Evolutionary conservation across 2,329 filamentous ascomycete species (phyloP), one percentile per base, ranked within the genome.

Genomic region (Trichoderma koningii): DNA sequence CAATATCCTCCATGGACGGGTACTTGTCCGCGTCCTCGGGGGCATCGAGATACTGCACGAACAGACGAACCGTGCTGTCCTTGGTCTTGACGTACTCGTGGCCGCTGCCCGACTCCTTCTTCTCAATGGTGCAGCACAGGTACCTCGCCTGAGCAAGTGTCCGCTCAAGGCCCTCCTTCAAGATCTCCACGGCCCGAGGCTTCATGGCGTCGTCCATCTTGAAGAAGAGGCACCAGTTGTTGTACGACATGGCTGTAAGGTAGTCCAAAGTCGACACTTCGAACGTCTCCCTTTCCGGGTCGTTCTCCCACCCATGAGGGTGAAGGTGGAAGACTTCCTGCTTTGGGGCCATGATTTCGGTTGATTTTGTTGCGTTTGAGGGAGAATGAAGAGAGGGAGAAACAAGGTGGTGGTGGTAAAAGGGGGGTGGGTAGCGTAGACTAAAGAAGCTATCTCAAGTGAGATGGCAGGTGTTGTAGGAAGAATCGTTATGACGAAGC

Each of bases 51-150:
- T 45, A 55, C 15, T 64, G 62, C 1, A 64, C 62, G 7, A 60
- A 44, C 1, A 64, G 3, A 15, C 34, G 55, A 14, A 23, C 23
- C 1, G 62, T 64, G 45, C 62, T 61, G n/a, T 64, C 55, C 47
- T 57, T 57, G 21, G 59, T 59, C 14, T 30, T 64, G 3, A 64
- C 28, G 30, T 34, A 50, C 3, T 21, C 14, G 38, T 57, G 14
- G 44, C 53, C 52, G 12, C 52, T 21, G 15, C 45, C 48, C n/a
- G 15, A 10, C 19, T 3, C 14, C 21, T 59, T 23, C 10, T 64
- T 64, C 21, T 64, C 62, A 41, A 64, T 64, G 9, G 62, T 59
- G 17, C 62, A 26, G 10, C 53, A 57, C 3, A 64, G 17, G 51
- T 64, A 55, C n/a, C 45, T 45, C 7, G 45, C 45, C 10, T 64